Evolutionary conservation across 208 protist species (phyloP).

Genomic region (Trypanosomatidae sp.): DNA sequence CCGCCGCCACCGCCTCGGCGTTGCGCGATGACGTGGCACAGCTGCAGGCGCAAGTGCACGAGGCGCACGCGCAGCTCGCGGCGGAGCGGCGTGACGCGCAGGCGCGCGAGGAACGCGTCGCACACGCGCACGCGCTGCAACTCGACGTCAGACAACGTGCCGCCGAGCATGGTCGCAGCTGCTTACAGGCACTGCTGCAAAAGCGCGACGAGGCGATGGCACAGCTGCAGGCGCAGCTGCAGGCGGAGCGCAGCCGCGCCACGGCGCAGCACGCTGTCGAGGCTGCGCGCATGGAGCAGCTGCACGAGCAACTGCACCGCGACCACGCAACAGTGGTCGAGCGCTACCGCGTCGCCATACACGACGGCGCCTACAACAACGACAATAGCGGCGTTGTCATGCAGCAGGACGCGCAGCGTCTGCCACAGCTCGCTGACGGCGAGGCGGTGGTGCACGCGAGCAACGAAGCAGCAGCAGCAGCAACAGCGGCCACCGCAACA

Average conservation of each 20-base stretch:
- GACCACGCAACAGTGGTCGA: slow-evolving; percentile 79
- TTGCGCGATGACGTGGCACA: slow-evolving; percentile 33
- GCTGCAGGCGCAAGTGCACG: slow-evolving; percentile 19
- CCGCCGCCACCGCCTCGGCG: slow-evolving; percentile 11
- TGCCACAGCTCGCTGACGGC: too few species aligned
- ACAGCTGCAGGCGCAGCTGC: slow-evolving; percentile 63
- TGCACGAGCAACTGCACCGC: slow-evolving; percentile 74
- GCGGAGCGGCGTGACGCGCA: slow-evolving; percentile 44
- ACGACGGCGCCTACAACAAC: slow-evolving; percentile 32
- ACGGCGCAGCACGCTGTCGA: slow-evolving; percentile 61
- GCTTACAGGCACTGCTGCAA: slow-evolving; percentile 61
- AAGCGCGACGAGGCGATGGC: slow-evolving; percentile 55
- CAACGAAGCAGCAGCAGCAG: too few species aligned
- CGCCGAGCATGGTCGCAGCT: slow-evolving; percentile 65
- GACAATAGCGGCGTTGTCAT: too few species aligned
- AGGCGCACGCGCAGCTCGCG: slow-evolving; percentile 40
- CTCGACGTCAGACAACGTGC: slow-evolving; percentile 48
- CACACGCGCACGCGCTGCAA: slow-evolving; percentile 59
- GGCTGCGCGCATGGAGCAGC: slow-evolving; percentile 59
- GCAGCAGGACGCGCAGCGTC: slow-evolving; percentile 1
- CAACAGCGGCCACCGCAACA: too few species aligned
- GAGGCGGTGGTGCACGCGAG: too few species aligned
- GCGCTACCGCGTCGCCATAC: slow-evolving; percentile 61
- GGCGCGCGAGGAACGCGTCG: slow-evolving; percentile 36
- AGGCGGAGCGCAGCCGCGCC: slow-evolving; percentile 51